phyloP scores from a whole-genome alignment of 306 rosid species.

The Echinosophora koreensis region DNA sequence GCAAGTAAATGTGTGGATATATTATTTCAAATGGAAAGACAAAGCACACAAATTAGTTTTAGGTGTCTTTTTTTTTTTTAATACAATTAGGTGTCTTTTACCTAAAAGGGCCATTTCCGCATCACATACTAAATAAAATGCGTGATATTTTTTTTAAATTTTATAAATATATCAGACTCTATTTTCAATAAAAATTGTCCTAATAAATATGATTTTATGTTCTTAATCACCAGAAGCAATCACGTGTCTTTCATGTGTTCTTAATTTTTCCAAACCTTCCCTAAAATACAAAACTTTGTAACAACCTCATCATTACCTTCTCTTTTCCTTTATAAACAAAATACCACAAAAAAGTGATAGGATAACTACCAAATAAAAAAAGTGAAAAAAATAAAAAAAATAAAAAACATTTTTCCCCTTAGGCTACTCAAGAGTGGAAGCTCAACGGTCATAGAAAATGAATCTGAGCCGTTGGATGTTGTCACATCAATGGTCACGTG shows the following conservation, averaged over 20 bases:
- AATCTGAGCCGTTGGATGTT: slow-evolving; percentile 56
- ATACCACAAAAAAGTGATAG: background rate
- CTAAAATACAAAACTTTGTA: slow-evolving; percentile 47
- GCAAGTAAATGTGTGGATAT: background rate
- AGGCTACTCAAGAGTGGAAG: slow-evolving; percentile 37
- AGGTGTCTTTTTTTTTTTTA: background rate
- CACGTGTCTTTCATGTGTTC: slow-evolving; percentile 50
- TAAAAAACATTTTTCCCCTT: background rate
- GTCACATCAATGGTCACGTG: slow-evolving; percentile 2
- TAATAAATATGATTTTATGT: background rate
- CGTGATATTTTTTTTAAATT: background rate
- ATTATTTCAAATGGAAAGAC: background rate
- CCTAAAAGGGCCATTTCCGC: background rate
- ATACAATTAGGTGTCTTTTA: background rate
- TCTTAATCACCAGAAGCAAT: slow-evolving; percentile 15
- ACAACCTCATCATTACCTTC: slow-evolving; percentile 57
- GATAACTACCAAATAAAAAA: background rate
- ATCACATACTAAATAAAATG: background rate
- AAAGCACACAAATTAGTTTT: background rate
- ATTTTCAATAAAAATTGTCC: background rate
- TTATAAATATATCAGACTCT: background rate
- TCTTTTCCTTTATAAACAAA: background rate
- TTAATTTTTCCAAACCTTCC: slow-evolving; percentile 13
- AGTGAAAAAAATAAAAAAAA: background rate
- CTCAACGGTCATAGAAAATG: slow-evolving; percentile 54